Base-by-base conservation (phyloP, 768 basidiomycete species). In the Boletus insuetus region DNA sequence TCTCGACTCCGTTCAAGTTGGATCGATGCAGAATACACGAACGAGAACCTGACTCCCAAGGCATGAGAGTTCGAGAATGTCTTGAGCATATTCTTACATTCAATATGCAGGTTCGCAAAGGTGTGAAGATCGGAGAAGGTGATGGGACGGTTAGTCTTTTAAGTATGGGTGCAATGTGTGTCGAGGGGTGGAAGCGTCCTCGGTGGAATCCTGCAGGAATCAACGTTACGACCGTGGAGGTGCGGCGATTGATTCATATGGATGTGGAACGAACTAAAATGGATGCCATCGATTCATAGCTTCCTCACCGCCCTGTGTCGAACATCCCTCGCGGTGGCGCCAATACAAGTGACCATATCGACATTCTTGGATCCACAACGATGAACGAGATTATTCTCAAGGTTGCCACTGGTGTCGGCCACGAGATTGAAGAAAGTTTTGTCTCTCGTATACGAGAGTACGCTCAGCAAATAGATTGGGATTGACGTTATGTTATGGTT, bases 141-240 rank as follows among this genome's bases (percentile, higher is more conserved):
- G 97, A 98, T 68, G 96, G 97, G 13, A 98, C 97, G 3, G 94
- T 94, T 22, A 84, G 85, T 62, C 73, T 94, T 40, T 65, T 95
- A 34, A 91, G 89, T 60, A 77, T 94, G 50, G 96, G 94, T 16
- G 85, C 90, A n/a, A 97, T 98, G 94, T 98, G 96, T 64, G 86
- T 89, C 12, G 92, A 94, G 66, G 96, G 95, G 8, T 97, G 95
- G 96, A 90, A 89, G 70, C 78, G 85, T 53, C 80, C 80, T 58
- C 77, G 86, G 51, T 98, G 93, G 92, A 98, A 98, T 70, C 96
- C 96, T 1, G 88, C 84, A 13, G 81, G 87, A n/a, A 93, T 97
- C 66, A 81, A 84, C 62, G 74, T 98, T 46, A 83, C 85, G 24
- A 96, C 94, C 16, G 84, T 94, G 53, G 93, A 95, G 82, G 89